These are phyloP conservation scores for Penicillium occitanis DNA, from an alignment of 2,329 filamentous ascomycete species.

Conservation along the genomic window DNA sequence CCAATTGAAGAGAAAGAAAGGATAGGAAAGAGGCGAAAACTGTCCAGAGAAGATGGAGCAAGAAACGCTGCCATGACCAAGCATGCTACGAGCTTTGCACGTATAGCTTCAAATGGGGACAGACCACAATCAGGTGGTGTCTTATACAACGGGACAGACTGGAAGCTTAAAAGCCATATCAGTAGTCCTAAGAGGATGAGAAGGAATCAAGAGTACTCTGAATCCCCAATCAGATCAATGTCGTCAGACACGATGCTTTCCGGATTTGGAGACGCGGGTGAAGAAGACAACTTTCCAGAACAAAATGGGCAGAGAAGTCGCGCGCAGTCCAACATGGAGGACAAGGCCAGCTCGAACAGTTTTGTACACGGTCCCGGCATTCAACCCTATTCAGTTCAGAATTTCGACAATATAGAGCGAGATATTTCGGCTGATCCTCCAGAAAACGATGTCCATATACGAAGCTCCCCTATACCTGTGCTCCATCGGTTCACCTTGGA, in stretches of 20 bases:
- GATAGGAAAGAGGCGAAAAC: slow-evolving; percentile 38
- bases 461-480: slow-evolving; percentile 12
- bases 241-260: slow-evolving; percentile 20
- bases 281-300: neutral
- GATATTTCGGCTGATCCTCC: neutral
- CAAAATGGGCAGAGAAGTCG: neutral
- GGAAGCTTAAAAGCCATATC: slow-evolving; percentile 7
- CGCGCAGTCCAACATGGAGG: neutral
- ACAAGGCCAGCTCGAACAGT: neutral
- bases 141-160: neutral
- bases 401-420: neutral
- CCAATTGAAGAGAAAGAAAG: slow-evolving; percentile 31
- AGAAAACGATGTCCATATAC: neutral
- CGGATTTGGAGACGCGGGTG: neutral
- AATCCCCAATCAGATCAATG: slow-evolving; percentile 17
- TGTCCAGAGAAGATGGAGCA: slow-evolving; percentile 34
- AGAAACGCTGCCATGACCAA: slow-evolving; percentile 25
- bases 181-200: neutral
- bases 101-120: slow-evolving; percentile 3
- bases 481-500: slow-evolving; percentile 30
- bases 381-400: neutral
- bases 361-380: neutral
- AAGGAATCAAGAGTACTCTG: neutral
- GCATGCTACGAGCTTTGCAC: slow-evolving; percentile 5
- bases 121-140: neutral